Evolutionary conservation across 495 filamentous ascomycete species (phyloP).

Genomic region (Extremus antarcticus): DNA sequence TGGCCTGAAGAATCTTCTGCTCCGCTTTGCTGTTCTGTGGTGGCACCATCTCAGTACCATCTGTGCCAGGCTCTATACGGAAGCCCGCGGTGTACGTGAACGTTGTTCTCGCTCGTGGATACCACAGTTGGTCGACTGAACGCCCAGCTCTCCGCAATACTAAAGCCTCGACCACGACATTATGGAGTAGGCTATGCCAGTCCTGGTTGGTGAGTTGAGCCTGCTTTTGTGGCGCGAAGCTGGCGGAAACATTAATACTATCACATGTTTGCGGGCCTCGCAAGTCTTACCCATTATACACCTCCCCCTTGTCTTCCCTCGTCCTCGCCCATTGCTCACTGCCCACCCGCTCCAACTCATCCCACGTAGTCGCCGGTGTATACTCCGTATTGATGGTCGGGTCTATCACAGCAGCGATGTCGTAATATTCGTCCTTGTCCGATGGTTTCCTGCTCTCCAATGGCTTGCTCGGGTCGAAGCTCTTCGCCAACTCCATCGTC

Average conservation of each 20-base stretch:
- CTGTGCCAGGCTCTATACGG: conserved; percentile 7
- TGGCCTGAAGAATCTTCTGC: background rate
- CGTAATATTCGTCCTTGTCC: conserved; percentile 18
- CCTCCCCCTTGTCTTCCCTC: conserved; percentile 30
- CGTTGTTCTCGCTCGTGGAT: background rate
- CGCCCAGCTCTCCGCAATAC: conserved; percentile 36
- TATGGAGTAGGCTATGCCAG: conserved; percentile 26
- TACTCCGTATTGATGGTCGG: conserved; percentile 32
- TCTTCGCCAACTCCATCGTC: background rate
- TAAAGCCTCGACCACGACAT: conserved; percentile 42
- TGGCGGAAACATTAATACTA: background rate
- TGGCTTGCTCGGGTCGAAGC: background rate
- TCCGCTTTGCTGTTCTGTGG: conserved; percentile 62
- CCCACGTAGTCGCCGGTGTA: conserved; percentile 44
- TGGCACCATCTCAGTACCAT: conserved; percentile 45
- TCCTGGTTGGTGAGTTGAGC: conserved; percentile 41
- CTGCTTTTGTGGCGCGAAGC: conserved; percentile 21
- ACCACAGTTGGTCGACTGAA: conserved; percentile 22
- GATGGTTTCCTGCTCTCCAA: conserved; percentile 18
- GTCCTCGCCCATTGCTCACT: conserved; percentile 39
- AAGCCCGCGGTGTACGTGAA: background rate
- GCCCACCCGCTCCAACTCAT: conserved; percentile 48
- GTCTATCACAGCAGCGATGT: conserved; percentile 12
- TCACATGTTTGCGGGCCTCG: too few species aligned
- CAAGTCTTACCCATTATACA: conserved; percentile 12